Conservation (phyloP, 768 basidiomycete species). For the Mycena metata region DNA sequence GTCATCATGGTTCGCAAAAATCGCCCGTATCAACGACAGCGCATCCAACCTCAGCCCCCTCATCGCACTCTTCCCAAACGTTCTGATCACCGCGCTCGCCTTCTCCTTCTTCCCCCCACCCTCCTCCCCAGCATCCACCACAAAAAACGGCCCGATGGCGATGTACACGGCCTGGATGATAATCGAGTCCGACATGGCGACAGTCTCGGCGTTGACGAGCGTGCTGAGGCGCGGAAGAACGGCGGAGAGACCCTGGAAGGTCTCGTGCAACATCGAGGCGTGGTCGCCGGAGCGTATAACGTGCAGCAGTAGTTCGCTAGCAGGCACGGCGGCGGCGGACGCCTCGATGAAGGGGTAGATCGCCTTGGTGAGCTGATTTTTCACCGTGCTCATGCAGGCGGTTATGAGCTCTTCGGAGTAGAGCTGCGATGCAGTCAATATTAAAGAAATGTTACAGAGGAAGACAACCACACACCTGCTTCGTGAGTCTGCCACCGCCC, state of each 20-base stretch:
- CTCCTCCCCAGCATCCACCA: constrained; percentile 74
- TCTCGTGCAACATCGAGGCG: constrained; percentile 70
- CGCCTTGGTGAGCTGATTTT: constrained; percentile 83
- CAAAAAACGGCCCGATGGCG: constrained; percentile 94
- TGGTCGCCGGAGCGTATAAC: constrained; percentile 62
- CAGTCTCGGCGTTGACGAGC: constrained; percentile 78
- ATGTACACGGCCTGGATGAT: constrained; percentile 95
- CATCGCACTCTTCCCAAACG: constrained; percentile 85
- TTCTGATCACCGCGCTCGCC: constrained; percentile 70
- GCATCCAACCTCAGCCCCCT: constrained; percentile 86
- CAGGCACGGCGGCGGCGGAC: constrained; percentile 55
- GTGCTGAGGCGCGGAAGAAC: constrained; percentile 81
- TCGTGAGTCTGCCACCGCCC: constrained; percentile 82
- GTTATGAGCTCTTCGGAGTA: constrained; percentile 96
- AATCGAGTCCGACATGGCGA: constrained; percentile 89
- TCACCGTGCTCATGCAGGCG: constrained; percentile 79
- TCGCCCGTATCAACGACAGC: constrained; percentile 88
- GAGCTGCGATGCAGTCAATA: constrained; percentile 61
- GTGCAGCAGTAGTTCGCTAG: constrained; percentile 63
- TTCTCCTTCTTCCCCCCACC: constrained; percentile 66
- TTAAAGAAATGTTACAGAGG: constrained; percentile 6
- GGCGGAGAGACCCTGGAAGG: constrained; percentile 79
- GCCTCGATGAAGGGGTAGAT: constrained; percentile 92
- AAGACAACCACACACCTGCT: constrained; percentile 71
- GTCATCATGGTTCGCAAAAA: constrained; percentile 91